Evolutionary conservation across 2,329 filamentous ascomycete genomes (phyloP).

Genomic region (Arthroderma sp.): DNA sequence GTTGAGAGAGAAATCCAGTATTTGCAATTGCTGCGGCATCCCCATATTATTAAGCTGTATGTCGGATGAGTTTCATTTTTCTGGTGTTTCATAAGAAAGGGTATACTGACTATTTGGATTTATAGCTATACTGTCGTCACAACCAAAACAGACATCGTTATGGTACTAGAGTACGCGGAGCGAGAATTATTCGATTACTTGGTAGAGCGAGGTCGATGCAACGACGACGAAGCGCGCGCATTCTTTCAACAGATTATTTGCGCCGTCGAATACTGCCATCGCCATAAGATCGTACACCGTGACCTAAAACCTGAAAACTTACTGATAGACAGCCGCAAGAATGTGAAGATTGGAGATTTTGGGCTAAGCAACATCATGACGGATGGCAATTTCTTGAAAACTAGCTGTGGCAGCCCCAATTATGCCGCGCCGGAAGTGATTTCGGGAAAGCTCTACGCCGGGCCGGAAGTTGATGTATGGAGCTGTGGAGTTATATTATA

Average conservation of each 20-base stretch:
- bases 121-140: constrained; percentile 88
- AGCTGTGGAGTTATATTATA: constrained; percentile 53
- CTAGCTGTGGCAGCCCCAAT: constrained; percentile 94
- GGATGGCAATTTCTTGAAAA: constrained; percentile 97
- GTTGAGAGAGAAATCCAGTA: constrained; percentile 98
- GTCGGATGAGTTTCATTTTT: constrained; percentile 18
- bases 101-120: constrained; percentile 4
- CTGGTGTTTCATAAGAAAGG: background rate
- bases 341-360: constrained; percentile 99
- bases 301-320: constrained; percentile 97
- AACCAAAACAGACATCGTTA: constrained; percentile 86
- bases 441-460: constrained; percentile 91
- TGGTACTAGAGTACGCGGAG: constrained; percentile 96
- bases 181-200: constrained; percentile 97
- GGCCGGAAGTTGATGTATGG: constrained; percentile 91
- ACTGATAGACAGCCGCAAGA: constrained; percentile 83
- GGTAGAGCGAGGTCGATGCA: constrained; percentile 82
- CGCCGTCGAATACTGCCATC: constrained; percentile 95
- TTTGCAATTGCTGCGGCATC: constrained; percentile 83
- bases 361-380: constrained; percentile 99
- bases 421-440: constrained; percentile 98
- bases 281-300: constrained; percentile 96
- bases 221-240: constrained; percentile 80
- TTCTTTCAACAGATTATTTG: constrained; percentile 99
- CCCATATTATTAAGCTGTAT: constrained; percentile 97